These are phyloP conservation scores for Metschnikowia borealis DNA, from an alignment of 805 yeast species.

Conservation along the genomic window DNA sequence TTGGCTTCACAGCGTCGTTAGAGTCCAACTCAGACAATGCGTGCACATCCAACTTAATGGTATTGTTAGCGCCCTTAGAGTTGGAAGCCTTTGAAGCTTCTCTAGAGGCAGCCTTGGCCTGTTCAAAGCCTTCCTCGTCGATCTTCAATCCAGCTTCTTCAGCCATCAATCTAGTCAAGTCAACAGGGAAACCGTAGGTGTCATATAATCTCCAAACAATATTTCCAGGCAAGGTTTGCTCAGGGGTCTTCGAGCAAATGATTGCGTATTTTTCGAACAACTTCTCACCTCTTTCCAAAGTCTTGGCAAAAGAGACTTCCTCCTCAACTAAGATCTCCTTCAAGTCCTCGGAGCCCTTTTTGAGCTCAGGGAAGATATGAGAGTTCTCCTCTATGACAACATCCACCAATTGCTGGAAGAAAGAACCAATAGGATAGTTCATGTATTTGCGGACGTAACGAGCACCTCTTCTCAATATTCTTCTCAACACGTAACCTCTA, in stretches of 20 bases:
- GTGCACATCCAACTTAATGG: slow-evolving; percentile 87
- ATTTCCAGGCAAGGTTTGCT: slow-evolving; percentile 77
- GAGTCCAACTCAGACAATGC: slow-evolving; percentile 68
- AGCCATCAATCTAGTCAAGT: slow-evolving; percentile 96
- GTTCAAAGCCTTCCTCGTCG: slow-evolving; percentile 89
- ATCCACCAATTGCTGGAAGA: slow-evolving; percentile 89
- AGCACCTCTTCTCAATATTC: slow-evolving; percentile 96
- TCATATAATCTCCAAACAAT: slow-evolving; percentile 99
- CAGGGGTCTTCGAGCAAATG: slow-evolving; percentile 69
- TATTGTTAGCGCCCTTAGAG: slow-evolving; percentile 48
- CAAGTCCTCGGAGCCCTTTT: slow-evolving; percentile 64
- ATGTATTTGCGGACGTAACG: slow-evolving; percentile 95
- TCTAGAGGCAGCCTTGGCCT: slow-evolving; percentile 80
- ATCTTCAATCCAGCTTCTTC: slow-evolving; percentile 93
- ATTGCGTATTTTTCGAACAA: slow-evolving; percentile 90
- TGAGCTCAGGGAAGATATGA: slow-evolving; percentile 89
- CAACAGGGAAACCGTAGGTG: slow-evolving; percentile 99
- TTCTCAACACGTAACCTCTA: slow-evolving; percentile 95
- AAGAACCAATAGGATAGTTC: slow-evolving; percentile 91
- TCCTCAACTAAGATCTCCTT: slow-evolving; percentile 94
- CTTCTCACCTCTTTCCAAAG: slow-evolving; percentile 96
- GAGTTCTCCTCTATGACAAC: slow-evolving; percentile 84
- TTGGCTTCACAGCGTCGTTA: slow-evolving; percentile 61
- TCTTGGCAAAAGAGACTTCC: slow-evolving; percentile 90
- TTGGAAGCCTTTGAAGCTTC: slow-evolving; percentile 95